A percentile compares a stretch with the other conserved stretches of the same genome.
Evolutionary conservation across 371 early-diverging fungal species (phyloP).

Genomic region (Dinochytrium kinnereticum): DNA sequence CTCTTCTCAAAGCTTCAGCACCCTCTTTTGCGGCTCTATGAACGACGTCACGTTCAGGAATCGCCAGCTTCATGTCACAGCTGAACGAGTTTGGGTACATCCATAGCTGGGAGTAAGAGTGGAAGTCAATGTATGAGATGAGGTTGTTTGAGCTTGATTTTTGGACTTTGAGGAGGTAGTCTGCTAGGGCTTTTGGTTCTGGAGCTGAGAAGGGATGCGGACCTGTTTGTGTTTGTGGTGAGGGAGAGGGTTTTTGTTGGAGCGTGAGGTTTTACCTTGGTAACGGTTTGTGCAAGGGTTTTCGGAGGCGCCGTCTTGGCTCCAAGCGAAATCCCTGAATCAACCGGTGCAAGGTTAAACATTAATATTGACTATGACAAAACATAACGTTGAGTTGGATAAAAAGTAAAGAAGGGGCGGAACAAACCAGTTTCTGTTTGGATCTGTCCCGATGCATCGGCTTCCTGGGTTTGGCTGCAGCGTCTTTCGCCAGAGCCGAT

Average conservation of each 20-base stretch:
- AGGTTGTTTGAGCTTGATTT: slow-evolving; percentile 6
- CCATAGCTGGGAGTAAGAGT: slow-evolving; percentile 36
- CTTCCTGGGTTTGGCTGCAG: slow-evolving; percentile 23
- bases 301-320: slow-evolving; percentile 13
- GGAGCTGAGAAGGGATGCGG: slow-evolving; percentile 27
- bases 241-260: background rate
- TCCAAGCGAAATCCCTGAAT: slow-evolving; percentile 39
- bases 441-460: slow-evolving; percentile 38
- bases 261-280: background rate
- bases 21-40: background rate
- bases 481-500: slow-evolving; percentile 50
- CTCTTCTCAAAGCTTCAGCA: slow-evolving; percentile 21
- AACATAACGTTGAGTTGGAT: too few relatives aligned
- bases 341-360: slow-evolving; percentile 8
- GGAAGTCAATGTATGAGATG: slow-evolving; percentile 29
- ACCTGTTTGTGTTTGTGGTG: slow-evolving; percentile 16
- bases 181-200: slow-evolving; percentile 21
- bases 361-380: background rate
- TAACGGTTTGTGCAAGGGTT: slow-evolving; percentile 20
- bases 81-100: slow-evolving; percentile 20
- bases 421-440: slow-evolving; percentile 26
- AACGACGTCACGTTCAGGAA: slow-evolving; percentile 23
- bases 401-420: too few relatives aligned
- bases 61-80: slow-evolving; percentile 17
- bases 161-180: slow-evolving; percentile 19